Evolutionary conservation across 192 early-diverging fungal species (phyloP), one percentile per base, ranked within the genome.

Genomic region (Spinellus fusiger): DNA sequence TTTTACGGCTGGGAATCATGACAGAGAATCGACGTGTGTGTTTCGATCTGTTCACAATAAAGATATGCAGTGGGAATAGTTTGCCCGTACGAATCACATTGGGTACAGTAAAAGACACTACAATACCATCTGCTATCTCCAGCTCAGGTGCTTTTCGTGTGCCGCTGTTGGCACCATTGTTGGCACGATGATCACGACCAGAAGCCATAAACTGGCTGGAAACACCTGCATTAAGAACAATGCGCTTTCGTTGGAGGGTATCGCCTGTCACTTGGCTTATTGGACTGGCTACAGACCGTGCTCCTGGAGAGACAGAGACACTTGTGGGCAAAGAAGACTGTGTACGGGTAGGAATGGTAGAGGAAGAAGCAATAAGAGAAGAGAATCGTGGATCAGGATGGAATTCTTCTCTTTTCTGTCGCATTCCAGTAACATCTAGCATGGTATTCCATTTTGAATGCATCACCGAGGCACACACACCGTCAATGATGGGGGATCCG

Each of bases 391-490:
- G 52, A 31, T 54, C 52, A 31, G 51, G 49, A 12, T 33, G 16
- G 6, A 26, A 18, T 15, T 70, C 69, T 15, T 70, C 62, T 38
- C 62, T 5, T 10, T 49, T 58, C n/a, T 70, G 69, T 28, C 74
- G 64, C 49, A 81, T 31, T 18, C 73, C 70, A 26, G 72, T 70
- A 0, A 84, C 70, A 66, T 84, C 82, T 51, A 84, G 48, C 62
- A 77, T 75, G 15, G 77, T 80, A 52, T 84, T 84, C 82, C 82
- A 84, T 54, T 75, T 70, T 0, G 82, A 84, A 13, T 78, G 77
- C 40, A 84, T 76, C n/a, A 62, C 57, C 34, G 68, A 63, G 3
- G 71, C 74, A 3, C 64, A 56, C 31, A 75, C 60, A 1, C 80
- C 76, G 51, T 84, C 63, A 7, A 81, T 59, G 18, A 77, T 71